These are phyloP conservation scores for Akanthomyces uredinophilus DNA, from an alignment of 2,329 filamentous ascomycete species.

Conservation along the genomic window DNA sequence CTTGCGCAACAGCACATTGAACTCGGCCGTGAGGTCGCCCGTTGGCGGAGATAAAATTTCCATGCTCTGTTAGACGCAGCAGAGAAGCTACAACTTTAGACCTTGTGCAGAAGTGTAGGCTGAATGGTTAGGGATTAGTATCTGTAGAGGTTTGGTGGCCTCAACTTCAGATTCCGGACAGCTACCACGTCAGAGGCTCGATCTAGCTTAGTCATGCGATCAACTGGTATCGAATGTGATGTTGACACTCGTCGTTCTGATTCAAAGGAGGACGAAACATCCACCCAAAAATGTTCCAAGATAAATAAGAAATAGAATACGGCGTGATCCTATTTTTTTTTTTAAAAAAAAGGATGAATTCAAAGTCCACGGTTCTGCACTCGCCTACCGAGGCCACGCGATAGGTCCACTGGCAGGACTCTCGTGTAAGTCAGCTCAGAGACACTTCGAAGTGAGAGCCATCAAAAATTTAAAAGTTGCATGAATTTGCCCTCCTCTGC, in stretches of 20 bases:
- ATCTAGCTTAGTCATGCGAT: slow-evolving; percentile 8
- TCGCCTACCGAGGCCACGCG: too few species aligned
- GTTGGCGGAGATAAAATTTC: slow-evolving; percentile 7
- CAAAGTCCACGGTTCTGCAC: too few species aligned
- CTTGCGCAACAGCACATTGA: slow-evolving; percentile 63
- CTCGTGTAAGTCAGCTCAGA: too few species aligned
- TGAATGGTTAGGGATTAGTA: background rate
- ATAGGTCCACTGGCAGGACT: too few species aligned
- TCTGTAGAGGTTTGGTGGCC: background rate
- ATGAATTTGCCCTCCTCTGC: too few species aligned
- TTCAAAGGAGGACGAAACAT: background rate
- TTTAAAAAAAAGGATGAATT: too few species aligned
- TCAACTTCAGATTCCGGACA: background rate
- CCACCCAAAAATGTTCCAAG: too few species aligned
- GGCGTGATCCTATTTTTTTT: too few species aligned
- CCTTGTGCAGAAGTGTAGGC: background rate
- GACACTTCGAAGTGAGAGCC: too few species aligned
- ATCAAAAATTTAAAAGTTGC: too few species aligned
- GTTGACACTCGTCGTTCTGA: background rate
- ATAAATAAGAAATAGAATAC: too few species aligned
- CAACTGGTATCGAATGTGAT: background rate
- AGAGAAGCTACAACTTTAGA: too few species aligned
- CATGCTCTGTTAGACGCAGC: background rate
- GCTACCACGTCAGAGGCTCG: slow-evolving; percentile 8
- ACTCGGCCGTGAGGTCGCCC: slow-evolving; percentile 61